phyloP scores from a whole-genome alignment of 1,284 basidiomycete species.

The Puccinia coronata region DNA sequence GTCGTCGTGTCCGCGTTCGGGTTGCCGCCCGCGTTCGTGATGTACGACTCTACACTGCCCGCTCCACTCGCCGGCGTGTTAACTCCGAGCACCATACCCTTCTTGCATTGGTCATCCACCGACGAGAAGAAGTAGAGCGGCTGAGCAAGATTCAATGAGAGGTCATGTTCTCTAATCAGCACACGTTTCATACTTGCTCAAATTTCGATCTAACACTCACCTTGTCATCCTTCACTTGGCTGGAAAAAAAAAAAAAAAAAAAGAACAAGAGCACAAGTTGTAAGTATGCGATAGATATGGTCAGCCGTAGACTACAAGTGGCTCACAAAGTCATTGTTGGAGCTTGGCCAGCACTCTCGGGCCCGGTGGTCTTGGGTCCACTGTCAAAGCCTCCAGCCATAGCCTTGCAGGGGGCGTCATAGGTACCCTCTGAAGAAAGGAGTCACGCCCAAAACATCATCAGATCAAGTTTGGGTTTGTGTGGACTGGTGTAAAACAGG shows the following conservation, averaged over 20 bases:
- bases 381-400: slow-evolving; percentile 40
- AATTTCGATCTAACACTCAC: not conserved
- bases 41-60: slow-evolving; percentile 38
- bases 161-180: too few species aligned
- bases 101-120: slow-evolving; percentile 46
- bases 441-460: not conserved
- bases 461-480: not conserved
- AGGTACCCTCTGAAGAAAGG: slow-evolving; percentile 6
- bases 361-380: slow-evolving; percentile 34
- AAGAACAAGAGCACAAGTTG: not conserved
- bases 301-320: not conserved
- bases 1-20: slow-evolving; percentile 31
- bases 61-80: slow-evolving; percentile 27
- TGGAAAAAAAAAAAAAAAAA: not conserved
- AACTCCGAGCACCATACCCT: slow-evolving; percentile 42
- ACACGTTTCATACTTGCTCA: not conserved
- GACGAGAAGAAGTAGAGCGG: slow-evolving; percentile 46
- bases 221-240: slow-evolving; percentile 40
- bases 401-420: slow-evolving; percentile 33
- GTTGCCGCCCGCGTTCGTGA: slow-evolving; percentile 30
- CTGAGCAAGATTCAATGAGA: not conserved
- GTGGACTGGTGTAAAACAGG: not conserved
- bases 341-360: slow-evolving; percentile 30
- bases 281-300: not conserved
- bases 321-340: slow-evolving; percentile 40